Evolutionary conservation across 495 filamentous ascomycete species (phyloP).

Genomic region (Eremomyces bilateralis): DNA sequence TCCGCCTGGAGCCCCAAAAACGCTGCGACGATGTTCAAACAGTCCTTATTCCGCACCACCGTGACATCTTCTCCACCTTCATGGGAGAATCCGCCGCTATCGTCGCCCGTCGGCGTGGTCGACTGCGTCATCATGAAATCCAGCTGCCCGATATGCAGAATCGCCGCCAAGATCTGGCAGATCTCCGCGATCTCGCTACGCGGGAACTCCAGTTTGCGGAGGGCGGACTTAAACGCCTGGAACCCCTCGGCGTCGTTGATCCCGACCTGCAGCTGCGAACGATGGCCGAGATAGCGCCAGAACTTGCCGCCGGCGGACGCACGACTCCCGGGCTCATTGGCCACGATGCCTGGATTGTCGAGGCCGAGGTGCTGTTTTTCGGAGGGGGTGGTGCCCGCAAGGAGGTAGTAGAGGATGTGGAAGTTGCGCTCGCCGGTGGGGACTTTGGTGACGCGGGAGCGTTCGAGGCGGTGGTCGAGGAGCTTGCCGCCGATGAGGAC

Average conservation of each 20-base stretch:
- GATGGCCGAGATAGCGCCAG: slow-evolving; percentile 92
- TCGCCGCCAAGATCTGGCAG: slow-evolving; percentile 77
- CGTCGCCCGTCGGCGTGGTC: slow-evolving; percentile 58
- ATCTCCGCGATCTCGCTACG: slow-evolving; percentile 86
- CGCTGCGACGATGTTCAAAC: slow-evolving; percentile 62
- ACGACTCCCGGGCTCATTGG: slow-evolving; percentile 24
- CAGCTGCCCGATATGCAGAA: slow-evolving; percentile 86
- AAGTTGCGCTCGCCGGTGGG: slow-evolving; percentile 93
- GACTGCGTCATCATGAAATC: slow-evolving; percentile 67
- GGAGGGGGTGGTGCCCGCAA: slow-evolving; percentile 74
- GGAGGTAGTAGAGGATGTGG: slow-evolving; percentile 84
- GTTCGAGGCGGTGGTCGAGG: slow-evolving; percentile 76
- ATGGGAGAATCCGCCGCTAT: slow-evolving; percentile 89
- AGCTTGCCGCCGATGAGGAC: slow-evolving; percentile 83
- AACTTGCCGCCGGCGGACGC: slow-evolving; percentile 40
- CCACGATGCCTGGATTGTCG: slow-evolving; percentile 27
- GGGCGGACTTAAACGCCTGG: slow-evolving; percentile 88
- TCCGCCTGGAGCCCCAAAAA: slow-evolving; percentile 67
- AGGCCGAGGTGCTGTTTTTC: slow-evolving; percentile 82
- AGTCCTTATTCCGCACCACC: slow-evolving; percentile 81
- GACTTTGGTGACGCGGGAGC: slow-evolving; percentile 71
- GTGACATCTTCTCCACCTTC: slow-evolving; percentile 77
- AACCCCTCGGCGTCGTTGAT: slow-evolving; percentile 93
- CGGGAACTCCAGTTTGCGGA: slow-evolving; percentile 85
- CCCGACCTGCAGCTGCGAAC: slow-evolving; percentile 87